These are phyloP conservation scores for Solanum peruvianum DNA, from an alignment of 257 asterid genomes.

Conservation along the genomic window DNA sequence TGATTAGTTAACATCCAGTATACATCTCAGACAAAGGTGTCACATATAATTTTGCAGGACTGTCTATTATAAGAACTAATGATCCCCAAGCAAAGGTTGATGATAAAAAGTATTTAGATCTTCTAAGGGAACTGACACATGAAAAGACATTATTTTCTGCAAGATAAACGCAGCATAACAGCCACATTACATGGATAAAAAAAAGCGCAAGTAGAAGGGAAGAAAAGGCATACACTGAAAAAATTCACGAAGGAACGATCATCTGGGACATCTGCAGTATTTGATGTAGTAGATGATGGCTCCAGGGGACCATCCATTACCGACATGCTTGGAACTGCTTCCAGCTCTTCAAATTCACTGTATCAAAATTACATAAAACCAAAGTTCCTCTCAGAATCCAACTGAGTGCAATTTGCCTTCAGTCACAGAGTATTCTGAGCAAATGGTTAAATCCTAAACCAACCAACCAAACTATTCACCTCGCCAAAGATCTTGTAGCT, in stretches of 20 bases:
- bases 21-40: neutral
- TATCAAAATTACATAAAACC: slow-evolving; percentile 2
- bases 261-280: slow-evolving; percentile 47
- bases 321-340: slow-evolving; percentile 77
- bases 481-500: neutral
- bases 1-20: neutral
- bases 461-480: neutral
- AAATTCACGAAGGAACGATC: slow-evolving; percentile 73
- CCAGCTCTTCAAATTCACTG: slow-evolving; percentile 88
- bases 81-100: neutral
- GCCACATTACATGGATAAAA: neutral
- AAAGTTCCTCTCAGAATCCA: neutral
- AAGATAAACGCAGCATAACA: neutral
- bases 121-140: neutral
- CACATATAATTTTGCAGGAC: neutral
- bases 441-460: neutral
- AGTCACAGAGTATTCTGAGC: neutral
- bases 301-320: slow-evolving; percentile 84
- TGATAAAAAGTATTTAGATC: neutral
- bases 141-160: neutral
- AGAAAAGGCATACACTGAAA: slow-evolving; percentile 52
- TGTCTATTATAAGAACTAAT: neutral
- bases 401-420: neutral
- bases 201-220: neutral
- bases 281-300: slow-evolving; percentile 47